These are phyloP conservation scores for Suillus subaureus DNA, from an alignment of 768 basidiomycete species.

Conservation along the genomic window DNA sequence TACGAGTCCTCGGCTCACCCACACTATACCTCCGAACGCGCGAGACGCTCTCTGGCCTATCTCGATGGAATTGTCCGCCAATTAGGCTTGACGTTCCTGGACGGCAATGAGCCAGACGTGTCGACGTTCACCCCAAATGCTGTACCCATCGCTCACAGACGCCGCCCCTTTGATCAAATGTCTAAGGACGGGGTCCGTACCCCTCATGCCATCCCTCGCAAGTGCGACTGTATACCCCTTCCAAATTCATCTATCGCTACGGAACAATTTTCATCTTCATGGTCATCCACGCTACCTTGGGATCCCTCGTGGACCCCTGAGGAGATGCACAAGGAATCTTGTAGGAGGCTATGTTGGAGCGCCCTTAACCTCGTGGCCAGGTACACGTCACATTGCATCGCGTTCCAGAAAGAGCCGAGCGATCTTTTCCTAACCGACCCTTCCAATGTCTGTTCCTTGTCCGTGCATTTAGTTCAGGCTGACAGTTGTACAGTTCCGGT, in stretches of 20 bases:
- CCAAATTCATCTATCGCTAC: slow-evolving; percentile 33
- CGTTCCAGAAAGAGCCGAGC: slow-evolving; percentile 59
- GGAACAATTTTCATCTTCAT: slow-evolving; percentile 43
- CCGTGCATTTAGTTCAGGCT: slow-evolving; percentile 10
- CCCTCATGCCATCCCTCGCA: slow-evolving; percentile 31
- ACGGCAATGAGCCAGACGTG: slow-evolving; percentile 55
- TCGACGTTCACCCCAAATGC: slow-evolving; percentile 49
- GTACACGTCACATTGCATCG: slow-evolving; percentile 69
- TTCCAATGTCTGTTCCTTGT: slow-evolving; percentile 54
- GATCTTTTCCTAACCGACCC: slow-evolving; percentile 65
- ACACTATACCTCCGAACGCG: slow-evolving; percentile 56
- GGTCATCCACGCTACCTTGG: slow-evolving; percentile 62
- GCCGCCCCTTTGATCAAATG: slow-evolving; percentile 30
- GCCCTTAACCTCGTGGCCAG: slow-evolving; percentile 68
- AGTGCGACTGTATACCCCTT: slow-evolving; percentile 51
- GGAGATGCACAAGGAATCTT: slow-evolving; percentile 68
- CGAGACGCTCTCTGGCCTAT: slow-evolving; percentile 51
- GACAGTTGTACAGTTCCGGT: slow-evolving; percentile 16
- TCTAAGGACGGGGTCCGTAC: slow-evolving; percentile 29
- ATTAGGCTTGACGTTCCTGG: slow-evolving; percentile 57
- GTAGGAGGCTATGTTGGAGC: slow-evolving; percentile 77
- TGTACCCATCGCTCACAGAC: slow-evolving; percentile 51
- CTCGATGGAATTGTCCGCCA: slow-evolving; percentile 68
- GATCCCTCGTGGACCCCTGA: slow-evolving; percentile 53
- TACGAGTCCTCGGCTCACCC: slow-evolving; percentile 80